Evolutionary conservation across 352 stramenopile species (phyloP).

Genomic region (Peronospora tabacina): DNA sequence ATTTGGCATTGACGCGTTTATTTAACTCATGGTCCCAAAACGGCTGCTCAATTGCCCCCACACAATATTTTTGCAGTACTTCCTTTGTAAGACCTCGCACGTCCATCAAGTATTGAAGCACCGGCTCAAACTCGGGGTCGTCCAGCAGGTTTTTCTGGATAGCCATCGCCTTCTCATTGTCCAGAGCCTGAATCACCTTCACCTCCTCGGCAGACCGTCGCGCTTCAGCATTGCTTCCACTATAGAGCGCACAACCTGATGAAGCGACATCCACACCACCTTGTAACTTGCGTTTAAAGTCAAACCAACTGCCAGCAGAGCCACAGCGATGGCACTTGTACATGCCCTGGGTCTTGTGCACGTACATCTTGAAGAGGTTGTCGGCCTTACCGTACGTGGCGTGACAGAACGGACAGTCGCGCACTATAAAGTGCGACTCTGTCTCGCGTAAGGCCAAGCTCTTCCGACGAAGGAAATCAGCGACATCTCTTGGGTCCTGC

Average conservation of each 20-base stretch:
- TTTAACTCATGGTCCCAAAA: constrained; percentile 56
- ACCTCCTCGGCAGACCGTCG: constrained; percentile 17
- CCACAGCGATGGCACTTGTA: constrained; percentile 90
- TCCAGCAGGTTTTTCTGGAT: constrained; percentile 80
- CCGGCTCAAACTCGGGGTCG: constrained; percentile 46
- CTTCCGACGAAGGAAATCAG: constrained; percentile 69
- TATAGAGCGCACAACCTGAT: constrained; percentile 31
- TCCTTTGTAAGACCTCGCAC: constrained; percentile 57
- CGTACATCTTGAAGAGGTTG: constrained; percentile 90
- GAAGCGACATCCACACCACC: constrained; percentile 45
- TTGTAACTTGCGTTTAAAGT: constrained; percentile 83
- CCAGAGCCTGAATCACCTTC: constrained; percentile 70
- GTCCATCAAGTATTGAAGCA: constrained; percentile 68
- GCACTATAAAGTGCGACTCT: constrained; percentile 71
- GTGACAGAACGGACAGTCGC: constrained; percentile 86
- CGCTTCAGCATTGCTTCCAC: constrained; percentile 11
- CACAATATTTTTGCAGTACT: constrained; percentile 83
- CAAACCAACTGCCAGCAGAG: constrained; percentile 78
- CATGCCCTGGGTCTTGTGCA: constrained; percentile 78
- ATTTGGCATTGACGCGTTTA: constrained; percentile 56
- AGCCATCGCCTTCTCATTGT: constrained; percentile 78
- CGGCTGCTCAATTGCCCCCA: constrained; percentile 83
- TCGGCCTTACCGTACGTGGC: constrained; percentile 65
- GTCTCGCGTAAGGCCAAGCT: constrained; percentile 53
- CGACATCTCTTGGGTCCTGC: constrained; percentile 58